Conservation (phyloP, 2,329 filamentous ascomycete species). For the Arthrobotrys sphaeroides region DNA sequence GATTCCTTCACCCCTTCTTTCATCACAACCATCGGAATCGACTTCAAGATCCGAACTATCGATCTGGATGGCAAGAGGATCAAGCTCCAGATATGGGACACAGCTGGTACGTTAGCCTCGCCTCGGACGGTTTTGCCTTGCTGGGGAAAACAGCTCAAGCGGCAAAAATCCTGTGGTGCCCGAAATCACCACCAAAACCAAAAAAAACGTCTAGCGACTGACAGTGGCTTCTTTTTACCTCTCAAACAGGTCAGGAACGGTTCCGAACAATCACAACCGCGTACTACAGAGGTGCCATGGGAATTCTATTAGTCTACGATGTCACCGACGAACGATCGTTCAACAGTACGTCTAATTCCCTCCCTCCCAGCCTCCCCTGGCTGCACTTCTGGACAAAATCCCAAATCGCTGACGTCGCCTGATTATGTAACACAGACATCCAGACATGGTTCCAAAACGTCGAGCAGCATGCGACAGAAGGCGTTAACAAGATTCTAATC, state of each 20-base stretch:
- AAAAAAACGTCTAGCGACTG: conserved; percentile 1
- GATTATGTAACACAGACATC: conserved; percentile 74
- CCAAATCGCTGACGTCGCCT: conserved; percentile 33
- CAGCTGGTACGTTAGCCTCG: conserved; percentile 68
- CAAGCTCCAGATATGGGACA: conserved; percentile 99
- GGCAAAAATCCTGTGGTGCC: conserved; percentile 39
- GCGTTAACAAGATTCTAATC: conserved; percentile 99
- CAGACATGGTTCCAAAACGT: conserved; percentile 99
- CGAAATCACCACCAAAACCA: background rate
- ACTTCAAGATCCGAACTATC: conserved; percentile 99
- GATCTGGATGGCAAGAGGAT: conserved; percentile 98
- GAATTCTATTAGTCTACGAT: conserved; percentile 96
- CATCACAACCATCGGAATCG: conserved; percentile 99
- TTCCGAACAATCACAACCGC: conserved; percentile 99
- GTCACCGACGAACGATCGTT: conserved; percentile 96
- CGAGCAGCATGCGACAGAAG: conserved; percentile 96
- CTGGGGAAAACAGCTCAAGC: conserved; percentile 12
- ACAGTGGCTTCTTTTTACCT: background rate
- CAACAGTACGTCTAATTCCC: conserved; percentile 74
- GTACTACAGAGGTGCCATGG: conserved; percentile 98
- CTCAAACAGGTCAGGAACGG: conserved; percentile 83
- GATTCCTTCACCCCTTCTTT: conserved; percentile 97
- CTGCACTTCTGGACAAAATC: conserved; percentile 29
- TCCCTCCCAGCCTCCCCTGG: conserved; percentile 39
- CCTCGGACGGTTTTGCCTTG: background rate